phyloP scores from a whole-genome alignment of 208 protist species.

The Lotmaria passim region DNA sequence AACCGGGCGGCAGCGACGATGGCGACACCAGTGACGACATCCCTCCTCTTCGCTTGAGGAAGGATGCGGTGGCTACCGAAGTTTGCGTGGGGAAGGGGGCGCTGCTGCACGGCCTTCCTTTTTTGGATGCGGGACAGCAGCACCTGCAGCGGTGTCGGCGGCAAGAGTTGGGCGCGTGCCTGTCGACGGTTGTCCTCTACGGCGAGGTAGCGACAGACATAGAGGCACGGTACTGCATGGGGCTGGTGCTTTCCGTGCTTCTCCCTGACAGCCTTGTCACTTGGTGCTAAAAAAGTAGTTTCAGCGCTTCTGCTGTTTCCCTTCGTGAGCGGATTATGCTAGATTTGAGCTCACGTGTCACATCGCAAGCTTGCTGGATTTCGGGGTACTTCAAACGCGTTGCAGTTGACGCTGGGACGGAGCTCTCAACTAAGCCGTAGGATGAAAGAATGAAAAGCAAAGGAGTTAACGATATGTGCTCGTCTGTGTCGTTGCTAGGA shows the following conservation, averaged over 20 bases:
- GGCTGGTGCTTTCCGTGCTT: constrained; percentile 2
- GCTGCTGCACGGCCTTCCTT: neutral
- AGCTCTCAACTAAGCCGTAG: no score
- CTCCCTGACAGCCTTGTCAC: constrained; percentile 18
- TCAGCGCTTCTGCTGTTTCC: neutral
- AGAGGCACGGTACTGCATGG: constrained; percentile 12
- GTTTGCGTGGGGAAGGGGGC: no score
- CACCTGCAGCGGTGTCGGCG: constrained; percentile 19
- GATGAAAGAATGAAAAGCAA: no score
- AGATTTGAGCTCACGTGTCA: no score
- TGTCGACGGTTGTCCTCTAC: constrained; percentile 16
- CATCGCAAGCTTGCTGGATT: no score
- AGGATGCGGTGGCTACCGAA: neutral
- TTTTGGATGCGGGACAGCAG: neutral
- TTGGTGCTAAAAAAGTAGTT: constrained; percentile 14
- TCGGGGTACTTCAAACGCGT: no score
- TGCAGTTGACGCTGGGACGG: no score
- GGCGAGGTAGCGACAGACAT: constrained; percentile 1
- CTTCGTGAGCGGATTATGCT: neutral
- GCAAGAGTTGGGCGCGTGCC: constrained; percentile 15
- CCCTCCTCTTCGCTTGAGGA: neutral
- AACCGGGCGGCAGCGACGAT: neutral
- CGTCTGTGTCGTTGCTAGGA: no score
- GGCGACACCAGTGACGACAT: neutral
- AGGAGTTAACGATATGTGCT: no score